Base-by-base conservation (phyloP, 352 stramenopile species). In the Phytopythium montanum region DNA sequence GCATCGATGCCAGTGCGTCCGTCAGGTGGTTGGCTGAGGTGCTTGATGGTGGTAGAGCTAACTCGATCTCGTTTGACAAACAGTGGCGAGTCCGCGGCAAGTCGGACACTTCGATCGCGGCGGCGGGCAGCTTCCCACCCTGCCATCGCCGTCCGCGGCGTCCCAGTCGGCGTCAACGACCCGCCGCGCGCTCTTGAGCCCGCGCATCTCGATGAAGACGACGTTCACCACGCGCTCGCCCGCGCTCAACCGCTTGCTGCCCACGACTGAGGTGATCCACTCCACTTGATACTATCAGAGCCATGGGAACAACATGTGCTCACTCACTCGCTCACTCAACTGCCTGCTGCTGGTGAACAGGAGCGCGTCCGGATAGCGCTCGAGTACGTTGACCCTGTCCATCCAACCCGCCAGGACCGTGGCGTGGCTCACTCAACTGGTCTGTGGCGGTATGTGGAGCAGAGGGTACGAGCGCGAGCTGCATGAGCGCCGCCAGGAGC, bases 191-290 rank as follows among this genome's bases (percentile, higher is more conserved):
- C 28, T 68, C 28, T 6, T 63, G 51, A 88, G 75, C 29, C 74
- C 78, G 14, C 70, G 76, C 3, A 63, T 88, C 38, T 84, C 79
- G 10, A 87, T 88, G 75, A 78, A 75, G 41, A 75, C 56, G 19
- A 79, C 69, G 25, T 88, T 82, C 62, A 88, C 73, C 12, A 78
- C 76, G n/a, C 75, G 76, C 14, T 91, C 81, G 9, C 76, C 81
- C 1, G 76, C 75, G 3, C 59, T 89, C 29, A 91, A 87, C 58
- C 76, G 87, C 38, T 58, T 89, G 46, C 54, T 91, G 18, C 79
- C 81, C 10, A 70, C 76, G 3, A 84, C 75, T 0, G 81, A 88
- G 59, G 58, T 69, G 19, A 7, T 21, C 44, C 9, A 19, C 36
- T 56, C 5, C 33, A 3, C 6, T 14, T 19, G 14, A 41, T 19